Evolutionary conservation across 2,329 filamentous ascomycete species (phyloP), one percentile per base, ranked within the genome.

Genomic region (Botrytis galanthina): DNA sequence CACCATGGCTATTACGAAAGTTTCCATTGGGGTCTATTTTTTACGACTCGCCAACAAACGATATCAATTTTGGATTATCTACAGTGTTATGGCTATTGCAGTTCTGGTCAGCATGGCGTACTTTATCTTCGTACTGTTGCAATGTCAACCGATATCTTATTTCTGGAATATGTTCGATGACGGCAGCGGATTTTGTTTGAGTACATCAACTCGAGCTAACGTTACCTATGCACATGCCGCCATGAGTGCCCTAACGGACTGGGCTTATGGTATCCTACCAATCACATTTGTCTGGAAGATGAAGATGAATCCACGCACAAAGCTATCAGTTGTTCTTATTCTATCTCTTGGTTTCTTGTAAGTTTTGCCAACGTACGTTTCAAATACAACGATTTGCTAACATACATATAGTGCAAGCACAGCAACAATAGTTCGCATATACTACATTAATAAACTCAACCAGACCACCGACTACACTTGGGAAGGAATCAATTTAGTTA

Each of bases 381-480:
- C 71, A 44, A 29, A n/a, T 10, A 5, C 6, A 35, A 35, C 4
- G 1, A 44, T 46, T 46, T 20, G 20, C 29, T 67, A 32, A 74
- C 1, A 73, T 70, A 42, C 73, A 16, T 42, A 81, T 59, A 80
- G 83, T 69, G 83, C 83, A 29, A 84, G 82, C 5, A 78, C 82
- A 22, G 84, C 83, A 26, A 84, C 83, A 7, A 81, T 85, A 63
- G 81, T 84, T 42, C 83, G 84, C 22, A 82, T 85, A 46, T 81
- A 82, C 9, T 85, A 84, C 75, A 81, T 84, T n/a, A 79, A 80
- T 73, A 75, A 80, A 48, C 79, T 85, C 8, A 78, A 79, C 3
- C 75, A 80, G n/a, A 81, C 81, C 42, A 74, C 74, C 16, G 83
- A 85, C 72, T 82, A 81, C 67, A 78, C 83, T 2, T 84, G 82